Evolutionary conservation across 169 alveolate species (phyloP), one percentile per base, ranked within the genome.

Genomic region (Cystoisospora suis): DNA sequence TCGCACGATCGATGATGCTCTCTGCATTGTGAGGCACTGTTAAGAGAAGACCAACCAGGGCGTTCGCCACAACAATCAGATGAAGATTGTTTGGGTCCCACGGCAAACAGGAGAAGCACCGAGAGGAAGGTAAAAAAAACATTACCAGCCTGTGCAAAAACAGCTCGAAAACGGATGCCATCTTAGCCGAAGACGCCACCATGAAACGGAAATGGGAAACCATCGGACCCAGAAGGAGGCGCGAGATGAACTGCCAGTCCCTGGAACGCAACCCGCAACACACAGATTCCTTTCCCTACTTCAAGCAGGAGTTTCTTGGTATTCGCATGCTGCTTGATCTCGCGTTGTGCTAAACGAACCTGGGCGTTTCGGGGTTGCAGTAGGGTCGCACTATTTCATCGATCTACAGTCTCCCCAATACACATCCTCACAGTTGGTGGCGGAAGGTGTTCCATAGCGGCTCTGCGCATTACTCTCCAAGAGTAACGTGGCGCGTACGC

Each of bases 1-100:
- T n/a, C n/a, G n/a, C n/a, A n/a, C n/a, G n/a, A n/a, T n/a, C n/a
- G n/a, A n/a, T n/a, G n/a, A n/a, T 36, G 44, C 42, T 65, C 36
- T 32, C 45, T 32, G 44, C 77, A 44, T 65, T 65, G 77, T 65
- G 77, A 20, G 77, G 77, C 12, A 65, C 77, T 36, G 34, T n/a
- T 36, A 65, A 44, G 12, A 65, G 77, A 23, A 65, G 44, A n/a
- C 45, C n/a, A 36, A 65, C 77, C 3, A 65, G 77, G 1, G 77
- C 77, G 77, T 65, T 65, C 42, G 77, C 77, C 3, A 65, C 34
- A 9, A 65, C 36, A 20, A 65, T 9, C 12, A 65, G 34, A 44
- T 65, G 77, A n/a, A 65, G 77, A n/a, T 65, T 65, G 77, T 65
- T n/a, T 44, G 34, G n/a, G 44, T 65, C 77, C 77, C 77, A 65